Evolutionary conservation across 1,284 basidiomycete species (phyloP), one percentile per base, ranked within the genome.

Genomic region (Puccinia coronata): DNA sequence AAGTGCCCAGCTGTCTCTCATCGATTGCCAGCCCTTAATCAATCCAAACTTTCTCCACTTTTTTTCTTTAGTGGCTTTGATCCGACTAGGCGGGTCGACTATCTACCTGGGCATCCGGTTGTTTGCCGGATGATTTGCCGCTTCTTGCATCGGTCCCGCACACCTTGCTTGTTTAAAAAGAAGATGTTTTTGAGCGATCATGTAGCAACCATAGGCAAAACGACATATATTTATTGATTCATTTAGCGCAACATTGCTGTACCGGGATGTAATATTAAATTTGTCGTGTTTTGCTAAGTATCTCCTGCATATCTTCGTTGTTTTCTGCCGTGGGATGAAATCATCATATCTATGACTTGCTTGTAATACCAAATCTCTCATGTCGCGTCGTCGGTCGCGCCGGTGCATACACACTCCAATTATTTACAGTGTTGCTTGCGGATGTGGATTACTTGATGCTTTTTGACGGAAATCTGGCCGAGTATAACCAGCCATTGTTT

Each of bases 101-200:
- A 34, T 73, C 14, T 80, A 80, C 43, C 36, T 80, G 36, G 57
- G 55, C 57, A 80, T 80, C 49, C 78, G 78, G 4, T 49, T 80
- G 14, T 80, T 80, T 55, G 78, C 78, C 55, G 78, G 78, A 6
- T 80, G 41, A 80, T 25, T 23, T 70, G n/a, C 6, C 4, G 28
- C 57, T 11, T 18, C 18, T 28, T n/a, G n/a, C n/a, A 47, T 16
- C 43, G 43, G 55, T 34, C 14, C 34, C 36, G 16, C 20, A 20
- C 28, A 16, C 9, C 25, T 61, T 61, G 31, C 31, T 36, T 61
- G 59, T 61, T 61, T 23, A 39, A 39, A 28, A 9, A 6, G n/a
- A 1, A 20, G 20, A 39, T 1, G 36, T 39, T 39, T 41, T 16
- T 18, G 2, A 39, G 20, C 36, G 36, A 63, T 63, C 31, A 41